Evolutionary conservation across 345 rosid genomes (phyloP).

Genomic region (Brassica carinata): DNA sequence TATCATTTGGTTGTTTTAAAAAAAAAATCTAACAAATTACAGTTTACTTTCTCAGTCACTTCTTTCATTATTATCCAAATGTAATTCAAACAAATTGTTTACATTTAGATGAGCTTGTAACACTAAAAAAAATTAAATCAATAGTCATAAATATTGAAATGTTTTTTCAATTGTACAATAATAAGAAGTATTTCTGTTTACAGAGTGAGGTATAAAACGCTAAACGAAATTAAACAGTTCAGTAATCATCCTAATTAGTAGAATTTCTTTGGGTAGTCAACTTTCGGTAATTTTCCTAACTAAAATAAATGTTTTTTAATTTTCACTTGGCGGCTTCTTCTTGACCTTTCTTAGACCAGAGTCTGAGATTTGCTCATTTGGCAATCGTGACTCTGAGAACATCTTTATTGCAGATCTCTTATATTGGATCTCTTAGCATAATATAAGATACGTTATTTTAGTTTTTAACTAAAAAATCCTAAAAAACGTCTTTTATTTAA

Average conservation of each 20-base stretch:
- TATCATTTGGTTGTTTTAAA: neutral
- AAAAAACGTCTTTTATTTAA: too few relatives aligned
- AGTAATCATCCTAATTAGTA: neutral
- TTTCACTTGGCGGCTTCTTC: neutral
- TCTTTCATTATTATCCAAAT: neutral
- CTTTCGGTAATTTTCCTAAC: neutral
- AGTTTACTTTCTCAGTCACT: neutral
- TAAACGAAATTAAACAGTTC: neutral
- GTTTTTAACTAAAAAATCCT: too few relatives aligned
- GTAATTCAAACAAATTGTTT: neutral
- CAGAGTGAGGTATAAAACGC: too few relatives aligned
- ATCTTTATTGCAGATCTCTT: too few relatives aligned
- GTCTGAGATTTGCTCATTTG: constrained; percentile 28
- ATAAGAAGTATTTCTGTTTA: too few relatives aligned
- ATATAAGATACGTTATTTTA: too few relatives aligned
- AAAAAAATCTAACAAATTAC: neutral
- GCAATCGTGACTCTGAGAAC: constrained; percentile 8
- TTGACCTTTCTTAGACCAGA: neutral
- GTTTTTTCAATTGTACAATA: too few relatives aligned
- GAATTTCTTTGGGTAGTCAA: neutral
- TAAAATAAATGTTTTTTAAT: neutral
- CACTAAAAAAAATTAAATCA: too few relatives aligned
- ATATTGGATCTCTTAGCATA: too few relatives aligned
- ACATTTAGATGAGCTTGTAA: neutral
- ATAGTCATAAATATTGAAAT: too few relatives aligned